A percentile compares a stretch with the other conserved stretches of the same genome.
These are phyloP conservation scores for Fallopia convolvulus DNA, from an alignment of 148 eudicot species.

Conservation along the genomic window DNA sequence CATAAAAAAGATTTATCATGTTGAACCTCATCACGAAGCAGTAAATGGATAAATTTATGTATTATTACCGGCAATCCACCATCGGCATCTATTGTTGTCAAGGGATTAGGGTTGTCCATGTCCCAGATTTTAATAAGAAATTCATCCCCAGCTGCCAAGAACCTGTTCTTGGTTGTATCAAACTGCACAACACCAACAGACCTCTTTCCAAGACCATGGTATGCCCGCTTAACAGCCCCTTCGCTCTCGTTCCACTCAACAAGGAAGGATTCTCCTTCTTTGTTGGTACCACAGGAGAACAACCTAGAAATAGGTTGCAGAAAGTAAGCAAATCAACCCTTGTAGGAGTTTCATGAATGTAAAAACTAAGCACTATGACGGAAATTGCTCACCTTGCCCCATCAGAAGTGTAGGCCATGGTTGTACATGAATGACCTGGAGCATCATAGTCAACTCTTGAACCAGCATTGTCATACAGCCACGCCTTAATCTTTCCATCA, in stretches of 20 bases:
- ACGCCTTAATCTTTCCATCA: conserved; percentile 95
- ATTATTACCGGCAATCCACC: conserved; percentile 82
- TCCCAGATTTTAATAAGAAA: conserved; percentile 91
- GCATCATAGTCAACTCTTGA: conserved; percentile 95
- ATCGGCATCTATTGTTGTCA: conserved; percentile 65
- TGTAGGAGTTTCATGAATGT: not conserved
- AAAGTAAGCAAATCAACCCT: not conserved
- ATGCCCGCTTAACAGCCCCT: conserved; percentile 80
- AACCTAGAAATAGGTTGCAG: conserved; percentile 31
- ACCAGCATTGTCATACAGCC: conserved; percentile 89
- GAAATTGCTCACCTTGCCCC: conserved; percentile 55
- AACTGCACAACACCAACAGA: conserved; percentile 75
- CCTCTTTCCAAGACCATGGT: conserved; percentile 69
- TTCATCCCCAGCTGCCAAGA: conserved; percentile 91
- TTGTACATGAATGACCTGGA: conserved; percentile 85
- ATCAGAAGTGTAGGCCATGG: conserved; percentile 94
- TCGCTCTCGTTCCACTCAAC: conserved; percentile 99
- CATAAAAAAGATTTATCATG: not conserved
- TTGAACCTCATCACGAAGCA: conserved; percentile 3
- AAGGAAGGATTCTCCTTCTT: conserved; percentile 82
- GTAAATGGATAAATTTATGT: not conserved
- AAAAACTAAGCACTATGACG: not conserved
- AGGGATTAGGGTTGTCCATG: conserved; percentile 56
- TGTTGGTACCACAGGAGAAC: conserved; percentile 93
- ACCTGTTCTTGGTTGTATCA: conserved; percentile 82